Base-by-base conservation (phyloP, 805 yeast genomes). In the Saturnispora gosingensis region DNA sequence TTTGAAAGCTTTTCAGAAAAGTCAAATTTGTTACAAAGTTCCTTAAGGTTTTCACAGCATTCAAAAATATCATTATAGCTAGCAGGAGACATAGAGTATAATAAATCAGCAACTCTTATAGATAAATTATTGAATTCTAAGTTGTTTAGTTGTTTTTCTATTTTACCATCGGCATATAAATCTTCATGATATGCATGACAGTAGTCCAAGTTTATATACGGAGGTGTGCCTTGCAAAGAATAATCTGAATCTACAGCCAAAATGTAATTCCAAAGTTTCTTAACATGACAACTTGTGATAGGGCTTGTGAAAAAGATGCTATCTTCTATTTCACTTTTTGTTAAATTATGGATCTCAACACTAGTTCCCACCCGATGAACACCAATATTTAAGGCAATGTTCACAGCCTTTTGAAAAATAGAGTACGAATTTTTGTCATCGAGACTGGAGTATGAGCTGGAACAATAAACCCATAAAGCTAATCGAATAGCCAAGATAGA, bases 241-340 rank as follows among this genome's bases (percentile, higher is more conserved):
- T 53, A 59, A 7, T n/a, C 20, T 1, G 57, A 45, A 48, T 59
- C 62, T 6, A 40, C 8, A 3, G 20, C 15, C 15, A 53, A 34
- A 22, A 59, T 36, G 48, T 55, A 47, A 42, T 57, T 56, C 62
- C 62, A 59, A 18, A 59, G 43, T 15, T 16, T 10, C 35, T 51
- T 57, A 13, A 47, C 13, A 18, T 45, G 44, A 3, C 28, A 43
- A 2, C 22, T 6, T 16, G 58, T 28, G 10, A 55, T 51, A 9
- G 51, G 51, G 15, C 48, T 52, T 10, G 50, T 44, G 44, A 51
- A 53, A 6, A 27, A 30, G 7, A 53, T 11, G 18, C 30, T 36
- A 16, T 20, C 44, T 3, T 15, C n/a, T n/a, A 8, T 13, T 7
- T 10, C 3, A 4, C 4, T 27, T n/a, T 53, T 44, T 1, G 51